These are phyloP conservation scores for Debaryomyces udenii DNA, from an alignment of 1,139 yeast species.

Conservation along the genomic window DNA sequence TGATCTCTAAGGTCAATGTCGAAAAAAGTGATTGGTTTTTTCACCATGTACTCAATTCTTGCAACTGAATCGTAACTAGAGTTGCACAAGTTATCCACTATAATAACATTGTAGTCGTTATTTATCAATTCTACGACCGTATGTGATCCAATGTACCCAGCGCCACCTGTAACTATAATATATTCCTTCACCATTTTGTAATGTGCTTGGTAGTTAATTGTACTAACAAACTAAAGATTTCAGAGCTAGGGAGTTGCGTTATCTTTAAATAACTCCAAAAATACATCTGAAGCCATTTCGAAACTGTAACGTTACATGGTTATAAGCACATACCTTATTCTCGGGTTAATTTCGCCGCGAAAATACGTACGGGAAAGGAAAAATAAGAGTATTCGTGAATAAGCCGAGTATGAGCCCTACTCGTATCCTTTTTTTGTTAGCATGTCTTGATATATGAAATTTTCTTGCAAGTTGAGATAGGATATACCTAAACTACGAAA, in stretches of 20 bases:
- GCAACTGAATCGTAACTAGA: conserved; percentile 71
- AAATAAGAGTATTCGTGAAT: background rate
- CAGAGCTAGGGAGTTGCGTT: background rate
- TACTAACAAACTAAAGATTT: too few species aligned
- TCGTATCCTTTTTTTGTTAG: too few species aligned
- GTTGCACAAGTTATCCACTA: conserved; percentile 71
- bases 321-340: background rate
- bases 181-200: conserved; percentile 24
- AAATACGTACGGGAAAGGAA: background rate
- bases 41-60: conserved; percentile 61
- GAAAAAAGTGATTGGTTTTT: conserved; percentile 55
- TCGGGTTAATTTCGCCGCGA: conserved; percentile 1
- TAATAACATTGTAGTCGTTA: conserved; percentile 68
- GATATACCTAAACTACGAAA: too few species aligned
- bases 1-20: conserved; percentile 61
- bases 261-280: background rate
- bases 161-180: conserved; percentile 83
- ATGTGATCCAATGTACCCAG: conserved; percentile 87
- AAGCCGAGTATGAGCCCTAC: too few species aligned
- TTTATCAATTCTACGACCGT: conserved; percentile 69
- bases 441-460: too few species aligned
- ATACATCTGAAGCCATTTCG: background rate
- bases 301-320: conserved; percentile 15
- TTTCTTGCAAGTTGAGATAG: too few species aligned
- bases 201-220: too few species aligned